These are phyloP conservation scores for Ogataea pilisensis DNA, from an alignment of 805 yeast species.

Conservation along the genomic window DNA sequence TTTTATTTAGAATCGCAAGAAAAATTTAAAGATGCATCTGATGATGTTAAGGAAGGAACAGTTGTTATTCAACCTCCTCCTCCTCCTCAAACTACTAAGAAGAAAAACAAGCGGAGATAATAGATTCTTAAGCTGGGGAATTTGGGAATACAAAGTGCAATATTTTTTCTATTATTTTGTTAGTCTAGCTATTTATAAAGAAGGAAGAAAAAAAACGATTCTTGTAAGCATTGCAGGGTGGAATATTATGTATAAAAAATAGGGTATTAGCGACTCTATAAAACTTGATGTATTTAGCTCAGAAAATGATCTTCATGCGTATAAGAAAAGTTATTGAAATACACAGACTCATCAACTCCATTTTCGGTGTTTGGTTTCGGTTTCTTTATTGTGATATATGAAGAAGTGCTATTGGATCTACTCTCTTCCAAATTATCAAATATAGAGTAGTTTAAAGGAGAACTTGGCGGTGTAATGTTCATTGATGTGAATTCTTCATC, in stretches of 20 bases:
- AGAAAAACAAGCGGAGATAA: too few relatives aligned
- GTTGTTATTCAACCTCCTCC: constrained; percentile 38
- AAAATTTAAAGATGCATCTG: constrained; percentile 65
- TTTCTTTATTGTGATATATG: constrained; percentile 30
- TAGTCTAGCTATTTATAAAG: too few relatives aligned
- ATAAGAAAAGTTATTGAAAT: constrained; percentile 31
- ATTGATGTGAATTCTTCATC: constrained; percentile 73
- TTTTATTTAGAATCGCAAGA: constrained; percentile 70
- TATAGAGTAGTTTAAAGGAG: constrained; percentile 27
- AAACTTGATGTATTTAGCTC: too few relatives aligned
- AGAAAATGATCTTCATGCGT: constrained; percentile 24
- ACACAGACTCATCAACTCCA: constrained; percentile 28
- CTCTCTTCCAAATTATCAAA: constrained; percentile 27
- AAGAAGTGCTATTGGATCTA: constrained; percentile 30
- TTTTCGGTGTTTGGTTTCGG: constrained; percentile 22
- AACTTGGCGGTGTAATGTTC: constrained; percentile 43
- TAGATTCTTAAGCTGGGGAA: too few relatives aligned
- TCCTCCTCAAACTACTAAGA: too few relatives aligned
- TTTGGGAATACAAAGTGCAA: too few relatives aligned
- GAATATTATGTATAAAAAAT: too few relatives aligned
- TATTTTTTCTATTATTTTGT: too few relatives aligned
- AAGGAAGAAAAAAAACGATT: too few relatives aligned
- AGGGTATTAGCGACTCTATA: too few relatives aligned
- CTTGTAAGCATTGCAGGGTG: too few relatives aligned
- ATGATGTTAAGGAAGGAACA: constrained; percentile 70